Percentiles rank a stretch among this genome's conserved stretches.
Evolutionary conservation across 495 filamentous ascomycete genomes (phyloP).

Genomic region (Patellaria atrata): DNA sequence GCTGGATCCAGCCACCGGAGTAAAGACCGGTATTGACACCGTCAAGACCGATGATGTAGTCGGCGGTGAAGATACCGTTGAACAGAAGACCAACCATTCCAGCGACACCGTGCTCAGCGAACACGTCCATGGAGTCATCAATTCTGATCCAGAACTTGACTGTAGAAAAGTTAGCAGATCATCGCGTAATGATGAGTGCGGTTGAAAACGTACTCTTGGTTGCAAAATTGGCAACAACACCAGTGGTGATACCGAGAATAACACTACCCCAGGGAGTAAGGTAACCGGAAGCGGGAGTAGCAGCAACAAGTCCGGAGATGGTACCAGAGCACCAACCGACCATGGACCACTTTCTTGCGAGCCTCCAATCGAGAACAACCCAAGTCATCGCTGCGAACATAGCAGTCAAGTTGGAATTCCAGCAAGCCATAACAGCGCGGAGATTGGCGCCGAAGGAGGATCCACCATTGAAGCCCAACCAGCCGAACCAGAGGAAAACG

Average conservation of each 20-base stretch:
- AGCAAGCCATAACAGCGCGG: slow-evolving; percentile 89
- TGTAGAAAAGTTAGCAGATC: slow-evolving; percentile 28
- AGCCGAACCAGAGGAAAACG: slow-evolving; percentile 93
- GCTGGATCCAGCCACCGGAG: slow-evolving; percentile 70
- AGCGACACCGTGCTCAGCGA: slow-evolving; percentile 92
- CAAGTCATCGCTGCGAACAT: slow-evolving; percentile 79
- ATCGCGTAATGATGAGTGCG: background rate
- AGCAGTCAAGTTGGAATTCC: slow-evolving; percentile 89
- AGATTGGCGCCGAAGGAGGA: slow-evolving; percentile 95
- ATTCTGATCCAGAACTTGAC: slow-evolving; percentile 93
- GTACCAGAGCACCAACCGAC: slow-evolving; percentile 96
- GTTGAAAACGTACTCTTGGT: slow-evolving; percentile 52
- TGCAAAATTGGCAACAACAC: slow-evolving; percentile 78
- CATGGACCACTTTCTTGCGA: slow-evolving; percentile 97
- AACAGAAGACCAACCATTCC: slow-evolving; percentile 86
- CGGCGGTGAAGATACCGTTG: slow-evolving; percentile 81
- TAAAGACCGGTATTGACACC: slow-evolving; percentile 69
- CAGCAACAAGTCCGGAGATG: slow-evolving; percentile 36
- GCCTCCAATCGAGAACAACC: slow-evolving; percentile 83
- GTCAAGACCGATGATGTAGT: slow-evolving; percentile 84
- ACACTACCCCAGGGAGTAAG: slow-evolving; percentile 85
- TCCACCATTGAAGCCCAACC: slow-evolving; percentile 97
- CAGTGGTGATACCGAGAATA: slow-evolving; percentile 69
- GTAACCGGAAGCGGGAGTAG: slow-evolving; percentile 29
- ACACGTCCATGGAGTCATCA: slow-evolving; percentile 95